Base-by-base conservation (phyloP, 1,284 basidiomycete species). In the Exobasidium cylindrosporum region DNA sequence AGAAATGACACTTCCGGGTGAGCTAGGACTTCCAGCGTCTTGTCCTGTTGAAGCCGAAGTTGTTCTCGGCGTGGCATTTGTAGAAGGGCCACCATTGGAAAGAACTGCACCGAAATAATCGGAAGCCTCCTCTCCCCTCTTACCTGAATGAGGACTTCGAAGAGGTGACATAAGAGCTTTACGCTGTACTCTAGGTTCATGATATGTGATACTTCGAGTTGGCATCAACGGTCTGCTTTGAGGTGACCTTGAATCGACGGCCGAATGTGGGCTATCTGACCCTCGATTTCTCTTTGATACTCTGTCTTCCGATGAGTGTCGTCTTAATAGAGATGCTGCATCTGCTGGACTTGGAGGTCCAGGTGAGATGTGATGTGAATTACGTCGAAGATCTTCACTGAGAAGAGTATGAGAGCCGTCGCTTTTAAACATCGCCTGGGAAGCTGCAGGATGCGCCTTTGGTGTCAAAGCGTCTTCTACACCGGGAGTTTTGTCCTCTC, bases 1-100 rank as follows among this genome's bases (percentile, higher is more conserved):
- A 26, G 82, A 81, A 23, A 82, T 70, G 0, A 76, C 72, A n/a
- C 80, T 81, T 3, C 80, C 79, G 0, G 77, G 77, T 2, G 81
- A 80, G 52, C 73, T 78, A 11, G 82, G 81, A 45, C 73, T 21
- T 11, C 64, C 63, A 1, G 66, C 46, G 24, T 58, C 63, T 3
- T 43, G 50, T 32, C 3, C 17, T 10, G 32, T n/a, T 54, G 57
- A 46, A 24, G 23, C 31, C 7, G 21, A 26, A 10, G 32, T 13
- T 7, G 29, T 23, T 1, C 24, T 13, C 21, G 21, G 31, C 4
- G 29, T 26, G 6, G n/a, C 45, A 7, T 7, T 7, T 40, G 35
- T 7, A 13, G 45, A 29, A n/a, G 32, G 47, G 30, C 14, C 11
- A 26, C 21, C 26, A 6, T 28, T 21, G 17, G 23, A n/a, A 23